Base-by-base conservation (phyloP, 768 basidiomycete genomes). In the Serpula lacrymans region DNA sequence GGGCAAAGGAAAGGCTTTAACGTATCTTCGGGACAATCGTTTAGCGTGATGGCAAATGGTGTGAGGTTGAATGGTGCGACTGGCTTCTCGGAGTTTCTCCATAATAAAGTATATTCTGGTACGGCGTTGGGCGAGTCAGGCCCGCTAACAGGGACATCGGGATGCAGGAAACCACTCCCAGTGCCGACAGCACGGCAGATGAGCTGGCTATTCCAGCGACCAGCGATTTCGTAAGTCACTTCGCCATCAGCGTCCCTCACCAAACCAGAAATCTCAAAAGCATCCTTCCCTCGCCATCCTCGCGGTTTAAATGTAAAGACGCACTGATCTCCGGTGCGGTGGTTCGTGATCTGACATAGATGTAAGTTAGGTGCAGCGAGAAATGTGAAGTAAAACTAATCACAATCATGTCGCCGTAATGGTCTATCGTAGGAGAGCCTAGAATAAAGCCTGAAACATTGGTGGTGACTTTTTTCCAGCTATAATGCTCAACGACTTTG, bases 391-490 rank as follows among this genome's bases (percentile, higher is more conserved):
- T 35, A 29, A n/a, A 39, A 24, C 7, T 3, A 80, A 87, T 52
- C 59, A 92, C 88, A 41, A 82, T 74, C 85, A 98, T 92, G 57
- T 96, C 91, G 5, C 94, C 94, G 55, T 95, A 92, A 66, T 92
- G 90, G 53, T 92, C 90, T 48, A 92, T 92, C 23, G 83, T 84
- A 5, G 88, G 88, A 17, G 74, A 78, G 4, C 95, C 95, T 16
- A 95, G 71, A 47, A 98, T 93, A 57, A 98, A 97, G 12, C 92
- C 92, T 5, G 91, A 93, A 7, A 95, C 75, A 43, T 80, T 87
- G 26, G 88, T 91, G 9, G 87, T 91, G 23, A 94, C 92, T 60
- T 95, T 95, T 66, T 92, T 92, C 91, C 91, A 95, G 31, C 80
- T 86, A 58, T 89, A 98, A 60, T 97, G 94, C 57, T 98, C 94